Evolutionary conservation across 1,139 yeast species (phyloP).

Genomic region (Blastobotrys malaysiensis): DNA sequence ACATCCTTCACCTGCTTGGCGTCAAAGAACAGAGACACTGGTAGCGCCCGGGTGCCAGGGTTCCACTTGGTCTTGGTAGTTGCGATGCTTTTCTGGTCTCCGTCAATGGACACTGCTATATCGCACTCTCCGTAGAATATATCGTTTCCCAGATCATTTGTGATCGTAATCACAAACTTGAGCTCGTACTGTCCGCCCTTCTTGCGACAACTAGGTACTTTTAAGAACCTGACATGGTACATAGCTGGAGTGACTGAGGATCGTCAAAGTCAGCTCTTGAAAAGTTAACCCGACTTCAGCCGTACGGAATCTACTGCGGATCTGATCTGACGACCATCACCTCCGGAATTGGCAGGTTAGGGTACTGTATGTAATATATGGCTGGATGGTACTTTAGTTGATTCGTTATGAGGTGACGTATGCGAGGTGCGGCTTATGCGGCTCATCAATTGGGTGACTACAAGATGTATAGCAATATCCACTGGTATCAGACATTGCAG

Average conservation of each 20-base stretch:
- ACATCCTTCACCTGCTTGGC: constrained; percentile 1
- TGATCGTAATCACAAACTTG: constrained; percentile 25
- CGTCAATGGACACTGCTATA: constrained; percentile 8
- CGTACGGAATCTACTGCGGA: neutral
- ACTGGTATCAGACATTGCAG: no score
- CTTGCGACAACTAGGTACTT: constrained; percentile 19
- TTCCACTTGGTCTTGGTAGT: constrained; percentile 13
- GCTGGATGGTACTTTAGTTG: no score
- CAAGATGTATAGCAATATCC: neutral
- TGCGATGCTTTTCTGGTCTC: neutral
- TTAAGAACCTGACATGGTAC: constrained; percentile 26
- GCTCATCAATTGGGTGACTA: neutral
- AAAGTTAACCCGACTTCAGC: neutral
- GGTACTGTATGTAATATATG: no score
- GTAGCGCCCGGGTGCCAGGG: constrained; percentile 14
- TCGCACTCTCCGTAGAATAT: constrained; percentile 27
- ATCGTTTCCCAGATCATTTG: constrained; percentile 33
- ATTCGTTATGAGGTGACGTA: no score
- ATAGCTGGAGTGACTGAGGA: constrained; percentile 11
- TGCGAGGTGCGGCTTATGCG: neutral
- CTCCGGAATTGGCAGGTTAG: no score
- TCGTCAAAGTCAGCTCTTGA: neutral
- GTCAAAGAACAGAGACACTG: constrained; percentile 3
- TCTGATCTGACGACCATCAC: no score
- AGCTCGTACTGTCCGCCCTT: constrained; percentile 10